These are phyloP conservation scores for Termitomyces sp. DNA, from an alignment of 768 basidiomycete genomes.

Conservation along the genomic window DNA sequence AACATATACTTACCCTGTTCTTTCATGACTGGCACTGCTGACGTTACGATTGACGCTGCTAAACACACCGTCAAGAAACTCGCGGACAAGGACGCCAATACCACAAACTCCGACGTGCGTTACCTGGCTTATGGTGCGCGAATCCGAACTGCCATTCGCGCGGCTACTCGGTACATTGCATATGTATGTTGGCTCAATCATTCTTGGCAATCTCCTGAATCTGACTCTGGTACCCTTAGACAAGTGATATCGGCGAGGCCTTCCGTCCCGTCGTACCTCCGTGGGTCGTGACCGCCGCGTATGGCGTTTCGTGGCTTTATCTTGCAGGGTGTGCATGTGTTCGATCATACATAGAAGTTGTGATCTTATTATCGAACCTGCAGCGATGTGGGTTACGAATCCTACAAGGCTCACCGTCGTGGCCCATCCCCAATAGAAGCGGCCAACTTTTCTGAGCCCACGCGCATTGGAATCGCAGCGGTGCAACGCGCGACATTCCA, in stretches of 20 bases:
- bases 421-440: slow-evolving; percentile 67
- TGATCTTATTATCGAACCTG: not conserved
- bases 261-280: slow-evolving; percentile 77
- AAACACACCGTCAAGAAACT: slow-evolving; percentile 48
- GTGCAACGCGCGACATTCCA: slow-evolving; percentile 77
- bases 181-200: slow-evolving; percentile 43
- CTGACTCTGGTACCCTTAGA: slow-evolving; percentile 30
- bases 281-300: slow-evolving; percentile 66
- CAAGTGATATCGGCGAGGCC: slow-evolving; percentile 79
- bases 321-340: slow-evolving; percentile 40
- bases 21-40: slow-evolving; percentile 25
- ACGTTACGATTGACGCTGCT: slow-evolving; percentile 32
- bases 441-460: slow-evolving; percentile 62
- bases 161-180: slow-evolving; percentile 66
- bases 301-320: slow-evolving; percentile 81
- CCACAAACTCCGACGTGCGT: slow-evolving; percentile 60
- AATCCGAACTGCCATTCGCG: slow-evolving; percentile 67
- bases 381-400: slow-evolving; percentile 75
- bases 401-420: slow-evolving; percentile 67
- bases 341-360: not conserved
- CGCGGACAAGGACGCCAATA: slow-evolving; percentile 58
- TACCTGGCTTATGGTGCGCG: slow-evolving; percentile 78
- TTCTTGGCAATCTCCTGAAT: slow-evolving; percentile 13
- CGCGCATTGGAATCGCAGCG: slow-evolving; percentile 62
- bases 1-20: not conserved